Base-by-base conservation (phyloP, 257 asterid species). In the Capsicum chinense region DNA sequence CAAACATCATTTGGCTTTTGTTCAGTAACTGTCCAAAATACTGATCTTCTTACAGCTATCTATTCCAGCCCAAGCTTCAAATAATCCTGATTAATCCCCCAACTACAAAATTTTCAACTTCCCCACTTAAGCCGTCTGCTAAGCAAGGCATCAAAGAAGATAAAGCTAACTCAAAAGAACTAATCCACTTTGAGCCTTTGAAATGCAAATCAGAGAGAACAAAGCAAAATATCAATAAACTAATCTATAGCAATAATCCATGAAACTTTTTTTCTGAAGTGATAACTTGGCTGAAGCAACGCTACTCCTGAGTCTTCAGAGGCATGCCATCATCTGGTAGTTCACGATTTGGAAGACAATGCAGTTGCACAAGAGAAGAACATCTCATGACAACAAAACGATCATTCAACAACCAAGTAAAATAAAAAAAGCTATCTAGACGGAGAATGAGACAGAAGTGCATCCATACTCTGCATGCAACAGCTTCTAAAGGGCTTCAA, bases 361-460 rank as follows among this genome's bases (percentile, higher is more conserved):
- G 48, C 74, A 47, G 62, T 66, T 69, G 68, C 82, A 80, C 82
- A 52, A 80, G 47, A 54, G 62, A 85, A 63, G 78, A 83, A 74
- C 67, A 82, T 84, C 78, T 52, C 85, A 81, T 33, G 68, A 80
- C 21, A n/a, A 52, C 52, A 1, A 56, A 60, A 73, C 54, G 7
- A 64, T n/a, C 47, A 79, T 56, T 78, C 82, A 63, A 60, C 17
- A 3, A 66, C 64, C 71, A 60, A 50, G 52, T 74, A 62, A 64
- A 62, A 76, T 12, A 7, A 37, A 76, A 59, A 4, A 48, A 56
- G 37, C 64, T 58, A 60, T 42, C 71, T 71, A 78, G 14, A 84
- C 12, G 35, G 54, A 64, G 39, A 56, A 47, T 35, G 26, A 54
- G 42, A 78, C 64, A 78, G 10, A 74, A 78, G 48, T 15, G 64